Evolutionary conservation across 2,329 filamentous ascomycete species (phyloP).

Genomic region (Rutstroemia sp.): DNA sequence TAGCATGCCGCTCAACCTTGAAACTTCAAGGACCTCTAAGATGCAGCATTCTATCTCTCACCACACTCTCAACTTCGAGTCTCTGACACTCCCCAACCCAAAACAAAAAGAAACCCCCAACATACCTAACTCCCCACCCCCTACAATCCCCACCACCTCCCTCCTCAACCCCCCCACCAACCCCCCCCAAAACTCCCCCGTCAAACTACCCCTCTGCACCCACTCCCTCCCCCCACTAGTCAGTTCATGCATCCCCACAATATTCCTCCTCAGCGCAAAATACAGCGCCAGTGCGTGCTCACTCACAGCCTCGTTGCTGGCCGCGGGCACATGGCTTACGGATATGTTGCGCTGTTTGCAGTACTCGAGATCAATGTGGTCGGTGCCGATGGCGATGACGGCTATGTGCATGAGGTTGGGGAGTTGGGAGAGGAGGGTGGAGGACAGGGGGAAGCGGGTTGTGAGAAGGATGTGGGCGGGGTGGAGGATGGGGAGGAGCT

Average conservation of each 20-base stretch:
- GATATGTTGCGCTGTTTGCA: constrained; percentile 29
- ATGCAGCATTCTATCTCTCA: no score
- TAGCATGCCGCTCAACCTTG: no score
- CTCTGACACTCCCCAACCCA: no score
- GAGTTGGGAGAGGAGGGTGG: constrained; percentile 23
- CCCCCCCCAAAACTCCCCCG: constrained; percentile 16
- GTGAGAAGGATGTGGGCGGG: constrained; percentile 32
- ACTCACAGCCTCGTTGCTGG: constrained; percentile 32
- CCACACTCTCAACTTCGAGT: no score
- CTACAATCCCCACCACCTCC: constrained; percentile 26
- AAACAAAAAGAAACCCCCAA: neutral
- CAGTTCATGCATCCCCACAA: constrained; percentile 28
- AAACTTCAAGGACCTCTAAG: no score
- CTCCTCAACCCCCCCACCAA: constrained; percentile 18
- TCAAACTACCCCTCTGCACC: constrained; percentile 20
- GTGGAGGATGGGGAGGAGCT: constrained; percentile 22
- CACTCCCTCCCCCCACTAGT: constrained; percentile 22
- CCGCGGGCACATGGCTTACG: constrained; percentile 33
- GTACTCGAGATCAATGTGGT: constrained; percentile 32
- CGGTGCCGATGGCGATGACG: constrained; percentile 33
- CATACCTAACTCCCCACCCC: constrained; percentile 24
- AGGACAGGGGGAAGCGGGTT: constrained; percentile 26
- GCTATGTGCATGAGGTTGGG: constrained; percentile 31
- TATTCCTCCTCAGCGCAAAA: constrained; percentile 32
- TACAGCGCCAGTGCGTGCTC: constrained; percentile 26